A percentile compares a stretch with the other conserved stretches of the same genome.
Evolutionary conservation across 176 grass and related monocot genomes (phyloP).

Genomic region (Zizania latifolia): DNA sequence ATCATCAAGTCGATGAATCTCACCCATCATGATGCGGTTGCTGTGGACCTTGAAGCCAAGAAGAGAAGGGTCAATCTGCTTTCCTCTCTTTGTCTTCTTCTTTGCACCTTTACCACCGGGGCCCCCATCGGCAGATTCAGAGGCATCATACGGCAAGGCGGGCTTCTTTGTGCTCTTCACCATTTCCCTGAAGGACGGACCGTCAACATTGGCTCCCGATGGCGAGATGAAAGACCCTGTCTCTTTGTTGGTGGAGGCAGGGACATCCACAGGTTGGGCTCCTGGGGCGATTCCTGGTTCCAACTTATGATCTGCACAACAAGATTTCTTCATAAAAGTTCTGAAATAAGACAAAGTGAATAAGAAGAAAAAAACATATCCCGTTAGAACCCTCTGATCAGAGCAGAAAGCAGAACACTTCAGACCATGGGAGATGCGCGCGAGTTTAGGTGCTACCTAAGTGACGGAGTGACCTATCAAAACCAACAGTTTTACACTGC

Average conservation of each 20-base stretch:
- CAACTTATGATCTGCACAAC: conserved; percentile 41
- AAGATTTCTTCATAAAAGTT: background rate
- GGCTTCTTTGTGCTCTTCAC: conserved; percentile 91
- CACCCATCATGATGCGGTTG: conserved; percentile 97
- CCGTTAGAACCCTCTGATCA: too few species aligned
- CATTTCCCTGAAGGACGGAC: conserved; percentile 80
- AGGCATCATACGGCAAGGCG: conserved; percentile 43
- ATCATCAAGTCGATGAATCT: conserved; percentile 87
- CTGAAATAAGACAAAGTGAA: background rate
- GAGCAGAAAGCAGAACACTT: background rate
- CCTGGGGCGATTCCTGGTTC: conserved; percentile 25
- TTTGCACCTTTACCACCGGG: conserved; percentile 56
- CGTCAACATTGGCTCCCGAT: conserved; percentile 44
- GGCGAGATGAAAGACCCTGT: conserved; percentile 29
- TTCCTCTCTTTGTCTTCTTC: conserved; percentile 94
- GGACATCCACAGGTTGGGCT: conserved; percentile 25
- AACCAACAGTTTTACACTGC: background rate
- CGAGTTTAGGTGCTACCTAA: background rate
- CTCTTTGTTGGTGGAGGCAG: conserved; percentile 58
- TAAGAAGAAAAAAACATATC: too few species aligned
- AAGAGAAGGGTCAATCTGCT: conserved; percentile 95
- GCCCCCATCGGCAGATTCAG: conserved; percentile 39
- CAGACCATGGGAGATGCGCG: too few species aligned
- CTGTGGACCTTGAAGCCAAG: conserved; percentile 98
- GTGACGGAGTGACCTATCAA: too few species aligned